A percentile compares a stretch with the other conserved stretches of the same genome.
Evolutionary conservation across 768 basidiomycete genomes (phyloP).

Genomic region (Imleria badia): DNA sequence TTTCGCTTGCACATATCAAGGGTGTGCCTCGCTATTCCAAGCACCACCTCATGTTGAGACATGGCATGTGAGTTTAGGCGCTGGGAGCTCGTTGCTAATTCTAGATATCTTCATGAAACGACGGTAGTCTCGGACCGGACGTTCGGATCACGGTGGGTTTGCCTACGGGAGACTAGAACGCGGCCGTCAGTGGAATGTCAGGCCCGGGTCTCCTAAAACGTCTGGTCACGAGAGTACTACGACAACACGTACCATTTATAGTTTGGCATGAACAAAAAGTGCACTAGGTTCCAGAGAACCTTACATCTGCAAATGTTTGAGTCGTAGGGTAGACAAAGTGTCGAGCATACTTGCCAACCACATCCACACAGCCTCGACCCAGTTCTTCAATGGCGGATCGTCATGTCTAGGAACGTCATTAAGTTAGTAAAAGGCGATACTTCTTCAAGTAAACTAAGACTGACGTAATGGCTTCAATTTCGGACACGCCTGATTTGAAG

Average conservation of each 20-base stretch:
- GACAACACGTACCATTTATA: neutral
- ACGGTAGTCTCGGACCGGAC: too few species aligned
- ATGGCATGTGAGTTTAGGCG: neutral
- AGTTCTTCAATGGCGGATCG: slow-evolving; percentile 22
- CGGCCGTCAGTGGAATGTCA: too few species aligned
- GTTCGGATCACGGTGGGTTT: too few species aligned
- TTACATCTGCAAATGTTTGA: too few species aligned
- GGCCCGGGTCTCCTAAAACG: too few species aligned
- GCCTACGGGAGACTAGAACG: too few species aligned
- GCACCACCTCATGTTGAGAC: neutral
- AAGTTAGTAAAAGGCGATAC: neutral
- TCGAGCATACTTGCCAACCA: slow-evolving; percentile 17
- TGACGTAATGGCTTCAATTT: slow-evolving; percentile 20
- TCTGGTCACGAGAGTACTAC: neutral
- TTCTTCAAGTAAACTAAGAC: neutral
- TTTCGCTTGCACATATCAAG: neutral
- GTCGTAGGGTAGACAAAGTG: too few species aligned
- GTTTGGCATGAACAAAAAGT: too few species aligned
- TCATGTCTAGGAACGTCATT: slow-evolving; percentile 10
- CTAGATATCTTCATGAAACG: neutral
- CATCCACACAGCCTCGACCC: slow-evolving; percentile 16
- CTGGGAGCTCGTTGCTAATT: neutral
- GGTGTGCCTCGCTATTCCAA: neutral
- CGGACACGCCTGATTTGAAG: slow-evolving; percentile 14
- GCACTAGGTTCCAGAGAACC: too few species aligned